Percentiles rank a stretch among this genome's conserved stretches.
phyloP scores from a whole-genome alignment of 1,284 basidiomycete genomes.

The Dichomitus squalens region DNA sequence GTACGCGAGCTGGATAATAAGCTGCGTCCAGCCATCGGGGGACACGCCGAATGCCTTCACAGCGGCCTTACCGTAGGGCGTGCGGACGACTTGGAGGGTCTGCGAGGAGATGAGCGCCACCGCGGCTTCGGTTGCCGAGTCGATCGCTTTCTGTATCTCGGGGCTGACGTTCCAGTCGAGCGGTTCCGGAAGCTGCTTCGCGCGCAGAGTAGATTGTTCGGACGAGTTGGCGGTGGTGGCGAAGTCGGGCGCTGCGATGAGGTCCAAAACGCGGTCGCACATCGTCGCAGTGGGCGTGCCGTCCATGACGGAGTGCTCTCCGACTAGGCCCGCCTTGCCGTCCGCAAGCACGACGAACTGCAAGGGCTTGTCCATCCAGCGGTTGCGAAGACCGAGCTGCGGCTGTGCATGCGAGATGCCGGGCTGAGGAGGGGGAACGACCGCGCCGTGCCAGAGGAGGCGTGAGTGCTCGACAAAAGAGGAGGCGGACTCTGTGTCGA shows the following conservation, averaged over 20 bases:
- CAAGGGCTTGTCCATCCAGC: conserved; percentile 85
- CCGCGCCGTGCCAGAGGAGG: conserved; percentile 73
- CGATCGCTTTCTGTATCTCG: conserved; percentile 51
- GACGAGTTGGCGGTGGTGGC: conserved; percentile 43
- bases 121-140: conserved; percentile 58
- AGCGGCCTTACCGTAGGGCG: conserved; percentile 83
- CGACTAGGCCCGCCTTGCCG: conserved; percentile 80
- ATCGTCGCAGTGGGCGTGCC: conserved; percentile 69
- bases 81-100: conserved; percentile 66
- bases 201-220: conserved; percentile 10
- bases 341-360: conserved; percentile 86
- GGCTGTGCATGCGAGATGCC: too few relatives aligned
- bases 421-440: conserved; percentile 13
- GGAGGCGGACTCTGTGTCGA: conserved; percentile 66
- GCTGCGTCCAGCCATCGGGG: conserved; percentile 93
- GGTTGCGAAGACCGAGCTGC: conserved; percentile 60
- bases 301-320: conserved; percentile 93
- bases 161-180: conserved; percentile 71
- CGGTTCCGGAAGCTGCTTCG: conserved; percentile 35
- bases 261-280: conserved; percentile 73
- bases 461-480: conserved; percentile 62
- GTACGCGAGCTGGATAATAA: conserved; percentile 87
- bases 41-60: conserved; percentile 86
- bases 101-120: conserved; percentile 68
- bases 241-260: conserved; percentile 60